A percentile compares a stretch with the other conserved stretches of the same genome.
phyloP scores from a whole-genome alignment of 352 stramenopile genomes.

The Phytophthora litchii region DNA sequence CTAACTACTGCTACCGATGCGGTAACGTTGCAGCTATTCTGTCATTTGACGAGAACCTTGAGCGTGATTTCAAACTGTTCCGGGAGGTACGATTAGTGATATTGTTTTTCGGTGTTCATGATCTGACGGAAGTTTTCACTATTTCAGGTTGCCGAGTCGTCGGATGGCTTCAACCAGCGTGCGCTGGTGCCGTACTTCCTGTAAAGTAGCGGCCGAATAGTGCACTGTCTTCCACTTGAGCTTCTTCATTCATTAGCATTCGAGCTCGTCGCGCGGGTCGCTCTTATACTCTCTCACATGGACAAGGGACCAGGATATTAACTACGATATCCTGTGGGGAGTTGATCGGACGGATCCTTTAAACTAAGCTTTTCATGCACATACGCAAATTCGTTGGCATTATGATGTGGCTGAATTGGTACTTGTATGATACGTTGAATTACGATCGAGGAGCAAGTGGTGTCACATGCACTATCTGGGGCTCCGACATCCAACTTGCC shows the following conservation, averaged over 20 bases:
- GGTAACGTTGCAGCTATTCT: slow-evolving; percentile 87
- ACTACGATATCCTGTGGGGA: slow-evolving; percentile 45
- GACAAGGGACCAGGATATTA: slow-evolving; percentile 50
- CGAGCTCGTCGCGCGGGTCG: slow-evolving; percentile 27
- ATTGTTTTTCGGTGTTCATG: slow-evolving; percentile 18
- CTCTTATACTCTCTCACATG: slow-evolving; percentile 44
- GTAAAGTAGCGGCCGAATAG: slow-evolving; percentile 48
- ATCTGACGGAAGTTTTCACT: slow-evolving; percentile 15
- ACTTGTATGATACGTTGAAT: slow-evolving; percentile 15
- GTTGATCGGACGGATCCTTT: slow-evolving; percentile 39
- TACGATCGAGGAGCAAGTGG: slow-evolving; percentile 34
- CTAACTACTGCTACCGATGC: slow-evolving; percentile 89
- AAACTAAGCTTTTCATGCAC: slow-evolving; percentile 37
- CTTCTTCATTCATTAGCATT: slow-evolving; percentile 35
- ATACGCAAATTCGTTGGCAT: slow-evolving; percentile 6
- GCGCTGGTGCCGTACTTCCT: slow-evolving; percentile 88
- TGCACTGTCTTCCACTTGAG: not conserved
- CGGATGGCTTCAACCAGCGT: slow-evolving; percentile 77
- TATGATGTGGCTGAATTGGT: slow-evolving; percentile 6
- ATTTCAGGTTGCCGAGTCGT: slow-evolving; percentile 79
- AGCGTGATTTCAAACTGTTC: slow-evolving; percentile 90
- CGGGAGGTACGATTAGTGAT: slow-evolving; percentile 64
- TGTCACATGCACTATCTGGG: slow-evolving; percentile 58
- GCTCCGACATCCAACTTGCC: slow-evolving; percentile 55
- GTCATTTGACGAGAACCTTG: slow-evolving; percentile 82